phyloP scores from a whole-genome alignment of 2,329 filamentous ascomycete genomes.

The Nigrospora sphaerica region DNA sequence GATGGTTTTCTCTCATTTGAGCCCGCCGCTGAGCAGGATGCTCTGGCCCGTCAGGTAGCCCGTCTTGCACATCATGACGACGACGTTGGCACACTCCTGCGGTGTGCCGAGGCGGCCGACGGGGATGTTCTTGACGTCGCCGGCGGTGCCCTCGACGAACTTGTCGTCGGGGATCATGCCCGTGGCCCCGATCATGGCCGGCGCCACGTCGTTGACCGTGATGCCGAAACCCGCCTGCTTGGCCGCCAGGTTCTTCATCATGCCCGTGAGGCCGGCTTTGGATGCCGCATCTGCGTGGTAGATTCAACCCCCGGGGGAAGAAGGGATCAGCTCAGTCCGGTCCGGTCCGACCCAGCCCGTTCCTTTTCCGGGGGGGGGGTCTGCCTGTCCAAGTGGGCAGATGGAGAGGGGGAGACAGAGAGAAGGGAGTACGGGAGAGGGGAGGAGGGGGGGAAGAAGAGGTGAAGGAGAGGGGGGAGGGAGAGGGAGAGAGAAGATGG shows the following conservation, averaged over 20 bases:
- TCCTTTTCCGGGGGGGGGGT: background rate
- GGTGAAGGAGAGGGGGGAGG: background rate
- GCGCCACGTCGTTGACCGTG: slow-evolving; percentile 61
- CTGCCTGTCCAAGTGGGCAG: background rate
- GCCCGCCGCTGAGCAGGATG: slow-evolving; percentile 42
- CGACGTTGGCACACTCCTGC: slow-evolving; percentile 53
- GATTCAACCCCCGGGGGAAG: no score
- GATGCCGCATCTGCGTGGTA: slow-evolving; percentile 41
- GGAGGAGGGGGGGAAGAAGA: no score
- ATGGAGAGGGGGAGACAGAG: background rate
- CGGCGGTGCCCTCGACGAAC: slow-evolving; percentile 41
- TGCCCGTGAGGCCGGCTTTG: slow-evolving; percentile 54
- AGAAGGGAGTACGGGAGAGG: background rate
- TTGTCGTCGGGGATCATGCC: slow-evolving; percentile 55
- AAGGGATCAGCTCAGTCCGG: no score
- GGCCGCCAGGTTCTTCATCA: slow-evolving; percentile 58
- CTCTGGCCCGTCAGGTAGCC: slow-evolving; percentile 54
- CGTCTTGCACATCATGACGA: slow-evolving; percentile 53
- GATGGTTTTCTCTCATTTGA: slow-evolving; percentile 37
- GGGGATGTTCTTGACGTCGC: slow-evolving; percentile 53
- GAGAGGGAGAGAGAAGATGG: background rate
- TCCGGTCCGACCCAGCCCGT: no score
- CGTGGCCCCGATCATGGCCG: slow-evolving; percentile 60
- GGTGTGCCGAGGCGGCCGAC: slow-evolving; percentile 50
- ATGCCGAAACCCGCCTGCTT: slow-evolving; percentile 54